phyloP scores from a whole-genome alignment of 2,329 filamentous ascomycete genomes.

The Emericellopsis cladophorae region DNA sequence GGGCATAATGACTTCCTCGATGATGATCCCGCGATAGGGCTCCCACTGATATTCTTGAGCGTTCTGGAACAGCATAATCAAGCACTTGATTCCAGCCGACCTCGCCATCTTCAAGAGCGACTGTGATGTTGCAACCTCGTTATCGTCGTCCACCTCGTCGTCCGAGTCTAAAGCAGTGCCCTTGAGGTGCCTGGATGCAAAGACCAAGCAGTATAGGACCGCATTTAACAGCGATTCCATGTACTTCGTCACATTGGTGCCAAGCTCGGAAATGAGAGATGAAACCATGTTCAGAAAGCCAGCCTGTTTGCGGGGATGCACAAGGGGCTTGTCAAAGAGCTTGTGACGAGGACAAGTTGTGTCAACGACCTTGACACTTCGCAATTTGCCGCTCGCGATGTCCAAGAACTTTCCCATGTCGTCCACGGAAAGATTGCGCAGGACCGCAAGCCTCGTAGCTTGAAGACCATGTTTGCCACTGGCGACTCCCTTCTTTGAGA shows the following conservation, averaged over 20 bases:
- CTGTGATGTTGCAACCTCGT: slow-evolving; percentile 27
- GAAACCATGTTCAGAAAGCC: slow-evolving; percentile 89
- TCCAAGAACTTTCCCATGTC: slow-evolving; percentile 74
- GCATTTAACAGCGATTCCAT: slow-evolving; percentile 59
- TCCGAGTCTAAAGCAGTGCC: slow-evolving; percentile 20
- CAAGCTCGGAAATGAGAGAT: slow-evolving; percentile 74
- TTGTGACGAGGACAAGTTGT: slow-evolving; percentile 31
- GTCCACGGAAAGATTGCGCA: slow-evolving; percentile 62
- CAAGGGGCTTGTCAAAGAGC: slow-evolving; percentile 42
- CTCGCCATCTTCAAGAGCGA: slow-evolving; percentile 56
- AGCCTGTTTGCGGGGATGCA: slow-evolving; percentile 67
- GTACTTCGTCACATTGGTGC: slow-evolving; percentile 57
- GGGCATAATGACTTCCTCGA: slow-evolving; percentile 64
- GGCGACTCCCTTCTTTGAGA: slow-evolving; percentile 64
- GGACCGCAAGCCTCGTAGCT: slow-evolving; percentile 65
- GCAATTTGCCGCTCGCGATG: slow-evolving; percentile 65
- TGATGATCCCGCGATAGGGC: slow-evolving; percentile 56
- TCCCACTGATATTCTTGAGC: slow-evolving; percentile 60
- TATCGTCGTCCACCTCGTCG: slow-evolving; percentile 26
- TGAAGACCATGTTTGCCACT: slow-evolving; percentile 73
- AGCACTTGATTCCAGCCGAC: slow-evolving; percentile 67
- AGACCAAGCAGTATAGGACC: slow-evolving; percentile 69
- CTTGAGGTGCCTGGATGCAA: slow-evolving; percentile 48
- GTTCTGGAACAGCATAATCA: slow-evolving; percentile 66
- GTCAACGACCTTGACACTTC: slow-evolving; percentile 44